Base-by-base conservation (phyloP, 352 stramenopile genomes). In the Phytophthora pinifolia region DNA sequence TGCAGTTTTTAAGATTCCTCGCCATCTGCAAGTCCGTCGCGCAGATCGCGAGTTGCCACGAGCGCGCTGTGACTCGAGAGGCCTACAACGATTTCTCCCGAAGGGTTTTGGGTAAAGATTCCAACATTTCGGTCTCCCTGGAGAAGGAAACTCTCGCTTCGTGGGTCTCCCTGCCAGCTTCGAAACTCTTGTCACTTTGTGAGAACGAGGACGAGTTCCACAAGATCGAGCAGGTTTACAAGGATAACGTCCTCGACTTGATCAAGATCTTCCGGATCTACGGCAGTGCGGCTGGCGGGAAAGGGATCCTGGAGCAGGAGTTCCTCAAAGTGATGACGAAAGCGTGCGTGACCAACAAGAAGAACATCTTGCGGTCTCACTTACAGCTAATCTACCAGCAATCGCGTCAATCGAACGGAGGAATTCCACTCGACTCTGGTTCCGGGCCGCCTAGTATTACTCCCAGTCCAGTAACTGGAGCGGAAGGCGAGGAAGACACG, bases 311-410 rank as follows among this genome's bases (percentile, higher is more conserved):
- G 7, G 83, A 92, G 49, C 83, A 92, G 30, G 79, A 92, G 18
- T 92, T 92, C 43, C 73, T 89, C 27, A 90, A 92, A 54, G 66
- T 92, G 18, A 90, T 92, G 76, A 88, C 79, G 0, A 81, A 88
- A 39, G 75, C 76, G 0, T 78, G 83, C 7, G 67, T 90, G 37
- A 88, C 80, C 7, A 79, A 90, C 59, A 89, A 88, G 68, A 90
- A 90, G 33, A 86, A 89, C 43, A 92, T 92, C 29, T 49, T 88
- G 25, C 50, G 79, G n/a, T 86, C 77, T 1, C 68, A 88, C 37
- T 55, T 92, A 3, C 79, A 90, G 49, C 7, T 81, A 5, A 85
- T 90, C n/a, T 88, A 89, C 47, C 83, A 90, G 35, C 79, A 89
- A 67, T 79, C 70, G 13, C 37, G 74, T 3, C 73, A 83, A 47